These are phyloP conservation scores for Daldinia sp. DNA, from an alignment of 2,329 filamentous ascomycete genomes.

Conservation along the genomic window DNA sequence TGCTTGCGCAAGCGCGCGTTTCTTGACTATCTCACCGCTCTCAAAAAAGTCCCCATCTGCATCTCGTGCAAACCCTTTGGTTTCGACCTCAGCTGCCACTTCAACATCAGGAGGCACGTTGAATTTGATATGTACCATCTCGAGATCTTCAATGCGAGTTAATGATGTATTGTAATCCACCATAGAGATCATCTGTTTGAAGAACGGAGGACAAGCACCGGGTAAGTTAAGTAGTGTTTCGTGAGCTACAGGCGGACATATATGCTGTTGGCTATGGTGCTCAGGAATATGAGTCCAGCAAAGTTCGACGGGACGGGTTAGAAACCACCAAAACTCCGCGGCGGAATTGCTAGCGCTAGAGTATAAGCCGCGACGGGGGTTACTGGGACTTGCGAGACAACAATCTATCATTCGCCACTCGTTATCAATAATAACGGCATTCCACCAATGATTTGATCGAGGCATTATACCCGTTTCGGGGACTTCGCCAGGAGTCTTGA, in stretches of 20 bases:
- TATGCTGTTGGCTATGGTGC: slow-evolving; percentile 86
- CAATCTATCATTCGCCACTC: slow-evolving; percentile 98
- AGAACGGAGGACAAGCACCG: slow-evolving; percentile 85
- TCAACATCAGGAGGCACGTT: slow-evolving; percentile 90
- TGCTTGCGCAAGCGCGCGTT: slow-evolving; percentile 87
- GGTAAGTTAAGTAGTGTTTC: slow-evolving; percentile 88
- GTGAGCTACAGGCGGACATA: slow-evolving; percentile 86
- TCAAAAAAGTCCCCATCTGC: slow-evolving; percentile 92
- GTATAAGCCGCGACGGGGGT: slow-evolving; percentile 80
- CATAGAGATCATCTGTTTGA: slow-evolving; percentile 81
- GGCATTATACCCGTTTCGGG: slow-evolving; percentile 82
- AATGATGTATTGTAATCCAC: slow-evolving; percentile 91
- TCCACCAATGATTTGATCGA: slow-evolving; percentile 98
- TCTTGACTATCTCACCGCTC: slow-evolving; percentile 84
- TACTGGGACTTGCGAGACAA: slow-evolving; percentile 88
- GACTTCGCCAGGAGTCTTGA: slow-evolving; percentile 88
- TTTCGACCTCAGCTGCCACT: slow-evolving; percentile 90
- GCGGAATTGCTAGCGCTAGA: slow-evolving; percentile 73
- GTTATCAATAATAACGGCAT: slow-evolving; percentile 88
- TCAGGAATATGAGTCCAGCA: slow-evolving; percentile 97
- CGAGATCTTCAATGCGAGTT: slow-evolving; percentile 85
- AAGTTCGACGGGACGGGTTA: slow-evolving; percentile 85
- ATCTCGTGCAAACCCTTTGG: slow-evolving; percentile 80
- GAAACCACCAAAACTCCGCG: slow-evolving; percentile 92
- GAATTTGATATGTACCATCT: slow-evolving; percentile 90